A percentile compares a stretch with the other conserved stretches of the same genome.
phyloP scores from a whole-genome alignment of 345 rosid genomes.

The Combretum micranthum region DNA sequence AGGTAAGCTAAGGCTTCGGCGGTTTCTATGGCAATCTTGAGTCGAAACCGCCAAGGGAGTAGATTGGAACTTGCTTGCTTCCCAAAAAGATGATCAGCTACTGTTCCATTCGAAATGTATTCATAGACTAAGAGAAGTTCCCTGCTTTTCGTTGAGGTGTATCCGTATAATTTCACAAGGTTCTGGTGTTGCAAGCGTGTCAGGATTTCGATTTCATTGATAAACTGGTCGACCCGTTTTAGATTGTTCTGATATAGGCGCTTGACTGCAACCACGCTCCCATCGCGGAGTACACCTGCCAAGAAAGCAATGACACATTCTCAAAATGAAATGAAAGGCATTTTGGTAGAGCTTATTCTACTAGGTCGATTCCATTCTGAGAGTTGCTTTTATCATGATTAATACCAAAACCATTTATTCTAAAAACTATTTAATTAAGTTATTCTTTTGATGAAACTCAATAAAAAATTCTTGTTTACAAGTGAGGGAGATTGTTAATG shows the following conservation, averaged over 20 bases:
- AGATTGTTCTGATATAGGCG: conserved; percentile 24
- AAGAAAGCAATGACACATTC: background rate
- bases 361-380: background rate
- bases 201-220: conserved; percentile 24
- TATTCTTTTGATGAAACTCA: too few species aligned
- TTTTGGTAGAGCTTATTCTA: background rate
- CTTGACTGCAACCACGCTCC: conserved; percentile 27
- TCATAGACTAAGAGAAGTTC: conserved; percentile 27
- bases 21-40: conserved; percentile 23
- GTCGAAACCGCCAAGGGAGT: conserved; percentile 16
- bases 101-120: conserved; percentile 21
- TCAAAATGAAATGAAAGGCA: background rate
- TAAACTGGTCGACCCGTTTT: conserved; percentile 25
- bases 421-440: too few species aligned
- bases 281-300: conserved; percentile 23
- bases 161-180: conserved; percentile 27
- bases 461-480: too few species aligned
- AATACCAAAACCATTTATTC: too few species aligned
- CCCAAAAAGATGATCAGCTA: conserved; percentile 17
- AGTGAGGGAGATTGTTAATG: too few species aligned
- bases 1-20: conserved; percentile 27
- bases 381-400: too few species aligned
- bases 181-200: conserved; percentile 19
- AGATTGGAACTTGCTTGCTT: conserved; percentile 1
- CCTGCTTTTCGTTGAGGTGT: conserved; percentile 23